Evolutionary conservation across 257 asterid genomes (phyloP), one percentile per base, ranked within the genome.

Genomic region (Buddleja alternifolia): DNA sequence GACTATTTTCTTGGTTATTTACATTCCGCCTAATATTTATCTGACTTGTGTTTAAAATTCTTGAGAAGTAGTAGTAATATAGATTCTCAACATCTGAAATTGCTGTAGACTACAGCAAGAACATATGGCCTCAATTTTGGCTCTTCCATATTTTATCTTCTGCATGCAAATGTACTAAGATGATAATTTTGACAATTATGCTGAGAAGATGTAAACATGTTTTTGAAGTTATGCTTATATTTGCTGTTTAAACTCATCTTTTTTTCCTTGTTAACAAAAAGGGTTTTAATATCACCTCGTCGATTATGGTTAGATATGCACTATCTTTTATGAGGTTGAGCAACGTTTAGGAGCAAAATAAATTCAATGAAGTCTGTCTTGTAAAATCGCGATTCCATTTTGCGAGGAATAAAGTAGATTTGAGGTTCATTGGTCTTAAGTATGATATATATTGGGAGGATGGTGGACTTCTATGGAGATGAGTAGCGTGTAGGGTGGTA

Each of bases 121-220:
- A 37, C 10, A 9, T 60, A 19, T 6, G 20, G 62, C 66, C 55
- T 24, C 61, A 51, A 25, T 60, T 56, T 48, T 23, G 54, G 52
- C 37, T 52, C 69, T 60, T 69, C 45, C 39, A 44, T 9, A 10
- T 56, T 16, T 46, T 50, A 48, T 36, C 57, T 66, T 19, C 25
- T 58, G 60, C 75, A 15, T 40, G 72, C 32, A 54, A 32, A 40
- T 66, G 14, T 54, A 42, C 42, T 19, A 25, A 25, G 21, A 39
- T 60, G 24, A 48, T 53, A 10, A 14, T 57, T 67, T 67, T 17
- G 20, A 19, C 60, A 23, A 9, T 65, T 55, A 12, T 51, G 53
- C 32, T 50, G 62, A 73, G 62, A n/a, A n/a, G n/a, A n/a, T n/a
- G n/a, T 53, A 42, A 44, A 12, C 53, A 36, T 65, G 68, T 45